Conservation (phyloP, 2,329 filamentous ascomycete species). For the Xylaria multiplex region DNA sequence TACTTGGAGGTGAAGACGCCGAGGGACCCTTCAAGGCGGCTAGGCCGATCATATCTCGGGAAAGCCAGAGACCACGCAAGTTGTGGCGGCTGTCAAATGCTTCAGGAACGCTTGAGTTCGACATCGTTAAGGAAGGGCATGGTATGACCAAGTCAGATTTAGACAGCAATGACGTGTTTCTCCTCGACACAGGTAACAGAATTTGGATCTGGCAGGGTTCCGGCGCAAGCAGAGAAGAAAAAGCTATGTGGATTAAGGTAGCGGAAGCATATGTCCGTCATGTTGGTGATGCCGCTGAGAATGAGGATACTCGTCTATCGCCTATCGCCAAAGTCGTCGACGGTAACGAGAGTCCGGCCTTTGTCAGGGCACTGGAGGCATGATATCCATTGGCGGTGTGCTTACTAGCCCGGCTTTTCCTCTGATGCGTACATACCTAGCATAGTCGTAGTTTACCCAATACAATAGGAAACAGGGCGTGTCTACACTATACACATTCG, state of each 20-base stretch:
- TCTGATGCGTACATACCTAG: too few relatives aligned
- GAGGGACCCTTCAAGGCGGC: conserved; percentile 42
- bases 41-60: conserved; percentile 40
- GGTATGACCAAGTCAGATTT: conserved; percentile 60
- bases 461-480: too few relatives aligned
- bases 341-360: conserved; percentile 64
- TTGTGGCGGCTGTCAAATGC: conserved; percentile 73
- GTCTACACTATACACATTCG: too few relatives aligned
- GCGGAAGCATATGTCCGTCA: conserved; percentile 65
- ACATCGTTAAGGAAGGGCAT: conserved; percentile 65
- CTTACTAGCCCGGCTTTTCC: too few relatives aligned
- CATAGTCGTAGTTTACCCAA: too few relatives aligned
- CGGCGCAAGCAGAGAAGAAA: conserved; percentile 67
- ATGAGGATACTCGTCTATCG: conserved; percentile 54
- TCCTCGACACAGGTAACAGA: conserved; percentile 65
- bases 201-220: conserved; percentile 75
- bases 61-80: conserved; percentile 50
- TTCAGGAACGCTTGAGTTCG: conserved; percentile 65
- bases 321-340: conserved; percentile 68
- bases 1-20: conserved; percentile 60
- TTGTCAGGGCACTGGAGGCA: conserved; percentile 58
- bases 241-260: conserved; percentile 67
- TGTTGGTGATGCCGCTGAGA: conserved; percentile 49
- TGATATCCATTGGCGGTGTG: neutral
- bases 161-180: conserved; percentile 69